Evolutionary conservation across 192 early-diverging fungal species (phyloP).

Genomic region (Entomortierella chlamydospora): DNA sequence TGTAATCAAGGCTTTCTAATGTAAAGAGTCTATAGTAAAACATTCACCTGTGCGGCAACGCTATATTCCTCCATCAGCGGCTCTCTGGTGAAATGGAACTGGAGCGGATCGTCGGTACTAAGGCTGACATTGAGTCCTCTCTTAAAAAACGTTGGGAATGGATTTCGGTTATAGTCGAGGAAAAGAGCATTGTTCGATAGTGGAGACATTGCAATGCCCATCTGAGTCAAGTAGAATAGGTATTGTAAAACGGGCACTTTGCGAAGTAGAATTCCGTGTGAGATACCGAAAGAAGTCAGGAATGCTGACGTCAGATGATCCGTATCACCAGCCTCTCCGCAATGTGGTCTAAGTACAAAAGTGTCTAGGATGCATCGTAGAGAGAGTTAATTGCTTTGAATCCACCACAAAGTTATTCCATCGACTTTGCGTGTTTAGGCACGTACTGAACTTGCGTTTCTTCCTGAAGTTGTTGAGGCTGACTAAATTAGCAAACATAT

Average conservation of each 20-base stretch:
- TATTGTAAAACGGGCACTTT: constrained; percentile 97
- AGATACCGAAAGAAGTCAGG: constrained; percentile 87
- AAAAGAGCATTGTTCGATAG: constrained; percentile 97
- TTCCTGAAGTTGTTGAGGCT: constrained; percentile 84
- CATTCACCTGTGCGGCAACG: constrained; percentile 84
- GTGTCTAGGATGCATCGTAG: constrained; percentile 66
- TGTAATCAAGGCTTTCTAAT: not conserved
- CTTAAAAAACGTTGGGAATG: constrained; percentile 91
- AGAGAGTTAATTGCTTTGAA: too few relatives aligned
- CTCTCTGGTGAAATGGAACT: constrained; percentile 98
- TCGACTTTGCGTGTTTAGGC: too few relatives aligned
- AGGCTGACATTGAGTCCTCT: constrained; percentile 93
- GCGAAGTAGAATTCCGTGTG: constrained; percentile 92
- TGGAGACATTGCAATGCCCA: constrained; percentile 97
- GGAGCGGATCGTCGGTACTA: constrained; percentile 95
- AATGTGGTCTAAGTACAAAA: constrained; percentile 93
- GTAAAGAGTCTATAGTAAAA: not conserved
- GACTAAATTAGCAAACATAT: constrained; percentile 89
- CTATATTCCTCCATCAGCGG: constrained; percentile 98
- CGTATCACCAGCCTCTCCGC: constrained; percentile 95
- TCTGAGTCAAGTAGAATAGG: constrained; percentile 94
- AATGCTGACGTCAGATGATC: constrained; percentile 93
- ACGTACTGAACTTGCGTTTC: constrained; percentile 80
- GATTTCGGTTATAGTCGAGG: constrained; percentile 92
- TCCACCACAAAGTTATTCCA: too few relatives aligned